Percentiles rank a stretch among this genome's conserved stretches.
Evolutionary conservation across 2,329 filamentous ascomycete genomes (phyloP).

Genomic region (Fulvia fulva): DNA sequence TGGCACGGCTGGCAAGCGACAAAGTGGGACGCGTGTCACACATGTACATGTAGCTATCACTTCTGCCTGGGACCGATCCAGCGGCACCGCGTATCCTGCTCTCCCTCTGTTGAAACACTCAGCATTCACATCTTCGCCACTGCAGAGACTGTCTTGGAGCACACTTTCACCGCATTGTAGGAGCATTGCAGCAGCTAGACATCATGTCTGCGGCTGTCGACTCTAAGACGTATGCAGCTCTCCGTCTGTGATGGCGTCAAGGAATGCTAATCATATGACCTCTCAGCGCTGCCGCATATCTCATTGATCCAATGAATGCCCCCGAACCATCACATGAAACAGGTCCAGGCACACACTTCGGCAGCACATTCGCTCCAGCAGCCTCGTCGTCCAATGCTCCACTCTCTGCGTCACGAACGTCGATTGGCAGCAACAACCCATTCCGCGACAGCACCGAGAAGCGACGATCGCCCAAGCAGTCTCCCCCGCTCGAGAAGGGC

Average conservation of each 20-base stretch:
- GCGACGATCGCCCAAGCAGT: constrained; percentile 18
- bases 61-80: no score
- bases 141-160: not conserved
- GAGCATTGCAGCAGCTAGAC: not conserved
- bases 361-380: constrained; percentile 41
- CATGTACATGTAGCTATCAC: no score
- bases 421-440: constrained; percentile 40
- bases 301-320: constrained; percentile 66
- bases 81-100: no score
- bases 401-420: constrained; percentile 29
- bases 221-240: constrained; percentile 15
- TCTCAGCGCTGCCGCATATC: constrained; percentile 56
- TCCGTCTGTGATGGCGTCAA: constrained; percentile 1
- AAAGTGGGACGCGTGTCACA: no score
- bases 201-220: constrained; percentile 16
- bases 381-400: constrained; percentile 22
- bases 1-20: no score
- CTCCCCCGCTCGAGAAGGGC: constrained; percentile 25
- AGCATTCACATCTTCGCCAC: not conserved
- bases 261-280: constrained; percentile 17
- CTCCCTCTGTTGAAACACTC: no score
- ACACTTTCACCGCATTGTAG: not conserved
- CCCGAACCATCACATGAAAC: constrained; percentile 66
- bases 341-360: constrained; percentile 58
- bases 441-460: constrained; percentile 33